A percentile compares a stretch with the other conserved stretches of the same genome.
phyloP scores from a whole-genome alignment of 306 rosid genomes.

The Lablab purpureus region DNA sequence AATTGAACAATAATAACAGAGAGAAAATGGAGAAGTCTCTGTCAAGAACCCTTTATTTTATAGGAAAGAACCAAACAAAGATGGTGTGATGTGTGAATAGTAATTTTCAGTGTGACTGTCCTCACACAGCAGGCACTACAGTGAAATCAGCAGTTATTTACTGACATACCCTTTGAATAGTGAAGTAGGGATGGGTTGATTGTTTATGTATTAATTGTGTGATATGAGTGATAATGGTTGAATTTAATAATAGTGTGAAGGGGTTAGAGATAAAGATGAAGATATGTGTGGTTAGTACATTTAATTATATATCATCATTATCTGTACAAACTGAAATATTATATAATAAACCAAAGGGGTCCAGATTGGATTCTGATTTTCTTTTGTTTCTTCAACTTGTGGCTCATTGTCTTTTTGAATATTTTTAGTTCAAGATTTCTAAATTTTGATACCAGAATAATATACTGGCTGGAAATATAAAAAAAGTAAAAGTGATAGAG shows the following conservation, averaged over 20 bases:
- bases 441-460: neutral
- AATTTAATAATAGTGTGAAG: slow-evolving; percentile 50
- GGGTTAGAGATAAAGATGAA: slow-evolving; percentile 52
- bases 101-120: slow-evolving; percentile 55
- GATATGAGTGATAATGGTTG: slow-evolving; percentile 48
- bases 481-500: slow-evolving; percentile 11
- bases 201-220: slow-evolving; percentile 39
- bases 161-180: slow-evolving; percentile 15
- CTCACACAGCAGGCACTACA: slow-evolving; percentile 50
- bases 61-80: slow-evolving; percentile 54
- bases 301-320: slow-evolving; percentile 54
- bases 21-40: slow-evolving; percentile 31
- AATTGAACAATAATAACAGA: neutral
- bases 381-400: neutral
- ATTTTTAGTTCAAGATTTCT: neutral
- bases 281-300: slow-evolving; percentile 50
- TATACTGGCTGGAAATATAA: neutral
- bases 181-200: slow-evolving; percentile 25
- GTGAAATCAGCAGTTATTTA: slow-evolving; percentile 42
- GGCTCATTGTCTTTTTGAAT: slow-evolving; percentile 9
- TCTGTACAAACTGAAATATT: slow-evolving; percentile 52
- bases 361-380: slow-evolving; percentile 43
- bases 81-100: slow-evolving; percentile 53
- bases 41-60: slow-evolving; percentile 39
- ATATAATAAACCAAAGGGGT: slow-evolving; percentile 45